These are phyloP conservation scores for Cardamine chenopodiifolia DNA, from an alignment of 345 rosid species.

Conservation along the genomic window DNA sequence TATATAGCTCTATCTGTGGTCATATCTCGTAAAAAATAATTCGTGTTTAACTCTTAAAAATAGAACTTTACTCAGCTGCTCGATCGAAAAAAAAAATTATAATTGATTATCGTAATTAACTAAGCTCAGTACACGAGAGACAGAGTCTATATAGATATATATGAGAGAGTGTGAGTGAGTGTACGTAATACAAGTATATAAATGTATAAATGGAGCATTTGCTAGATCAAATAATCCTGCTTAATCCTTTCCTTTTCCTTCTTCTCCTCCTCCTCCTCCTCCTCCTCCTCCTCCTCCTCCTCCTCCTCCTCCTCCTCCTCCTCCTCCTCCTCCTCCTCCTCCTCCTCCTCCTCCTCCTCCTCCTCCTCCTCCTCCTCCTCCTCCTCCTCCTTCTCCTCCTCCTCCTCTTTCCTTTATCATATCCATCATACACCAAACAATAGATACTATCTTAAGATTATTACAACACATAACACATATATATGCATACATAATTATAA, in stretches of 20 bases:
- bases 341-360: not conserved
- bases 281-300: not conserved
- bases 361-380: too few relatives aligned
- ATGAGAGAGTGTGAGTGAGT: not conserved
- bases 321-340: too few relatives aligned
- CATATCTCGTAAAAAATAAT: not conserved
- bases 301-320: too few relatives aligned
- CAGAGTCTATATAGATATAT: not conserved
- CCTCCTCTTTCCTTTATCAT: not conserved
- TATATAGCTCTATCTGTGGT: not conserved
- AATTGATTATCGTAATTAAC: not conserved
- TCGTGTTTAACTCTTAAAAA: not conserved
- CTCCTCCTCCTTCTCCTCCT: too few relatives aligned
- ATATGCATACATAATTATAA: conserved; percentile 1
- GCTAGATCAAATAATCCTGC: conserved; percentile 22
- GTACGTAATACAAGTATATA: not conserved
- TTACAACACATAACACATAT: conserved; percentile 1
- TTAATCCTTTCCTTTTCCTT: not conserved
- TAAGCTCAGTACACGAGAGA: not conserved
- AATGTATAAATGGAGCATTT: conserved; percentile 19
- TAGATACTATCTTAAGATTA: not conserved
- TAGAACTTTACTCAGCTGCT: not conserved
- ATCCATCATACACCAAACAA: conserved; percentile 13
- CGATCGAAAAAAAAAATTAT: not conserved
- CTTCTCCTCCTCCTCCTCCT: not conserved